A percentile compares a stretch with the other conserved stretches of the same genome.
Evolutionary conservation across 257 asterid species (phyloP).

Genomic region (Gardenia jasminoides): DNA sequence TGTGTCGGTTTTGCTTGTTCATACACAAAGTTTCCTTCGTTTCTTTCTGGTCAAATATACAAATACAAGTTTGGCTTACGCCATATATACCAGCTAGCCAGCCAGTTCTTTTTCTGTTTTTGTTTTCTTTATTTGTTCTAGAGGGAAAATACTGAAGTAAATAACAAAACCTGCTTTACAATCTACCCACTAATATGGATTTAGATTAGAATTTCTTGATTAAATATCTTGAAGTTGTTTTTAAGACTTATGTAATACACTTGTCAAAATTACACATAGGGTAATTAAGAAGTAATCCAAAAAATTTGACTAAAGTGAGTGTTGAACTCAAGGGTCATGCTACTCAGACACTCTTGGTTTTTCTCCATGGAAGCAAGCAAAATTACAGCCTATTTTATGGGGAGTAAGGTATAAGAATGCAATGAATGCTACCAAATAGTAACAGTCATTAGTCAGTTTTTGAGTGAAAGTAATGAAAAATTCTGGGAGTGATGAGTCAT

Average conservation of each 20-base stretch:
- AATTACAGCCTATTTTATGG: conserved; percentile 3
- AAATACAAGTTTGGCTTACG: too few species aligned
- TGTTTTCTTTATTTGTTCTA: too few species aligned
- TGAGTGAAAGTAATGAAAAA: not conserved
- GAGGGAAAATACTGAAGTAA: not conserved
- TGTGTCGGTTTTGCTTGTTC: conserved; percentile 3
- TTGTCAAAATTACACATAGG: not conserved
- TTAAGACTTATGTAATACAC: not conserved
- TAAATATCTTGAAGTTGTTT: too few species aligned
- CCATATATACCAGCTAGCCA: too few species aligned
- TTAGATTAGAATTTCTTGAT: not conserved
- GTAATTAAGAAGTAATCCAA: not conserved
- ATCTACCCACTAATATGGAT: too few species aligned
- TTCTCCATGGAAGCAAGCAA: conserved; percentile 1
- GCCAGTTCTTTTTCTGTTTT: too few species aligned
- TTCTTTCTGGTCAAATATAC: too few species aligned
- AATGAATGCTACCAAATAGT: conserved; percentile 1
- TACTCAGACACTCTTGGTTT: not conserved
- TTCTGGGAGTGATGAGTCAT: conserved; percentile 8
- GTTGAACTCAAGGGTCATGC: not conserved
- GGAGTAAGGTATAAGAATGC: not conserved
- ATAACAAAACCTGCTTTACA: too few species aligned
- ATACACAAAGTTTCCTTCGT: too few species aligned
- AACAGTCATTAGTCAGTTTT: not conserved
- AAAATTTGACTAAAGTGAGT: not conserved